Evolutionary conservation across 2,329 filamentous ascomycete species (phyloP).

Genomic region (Diaporthe sp.): DNA sequence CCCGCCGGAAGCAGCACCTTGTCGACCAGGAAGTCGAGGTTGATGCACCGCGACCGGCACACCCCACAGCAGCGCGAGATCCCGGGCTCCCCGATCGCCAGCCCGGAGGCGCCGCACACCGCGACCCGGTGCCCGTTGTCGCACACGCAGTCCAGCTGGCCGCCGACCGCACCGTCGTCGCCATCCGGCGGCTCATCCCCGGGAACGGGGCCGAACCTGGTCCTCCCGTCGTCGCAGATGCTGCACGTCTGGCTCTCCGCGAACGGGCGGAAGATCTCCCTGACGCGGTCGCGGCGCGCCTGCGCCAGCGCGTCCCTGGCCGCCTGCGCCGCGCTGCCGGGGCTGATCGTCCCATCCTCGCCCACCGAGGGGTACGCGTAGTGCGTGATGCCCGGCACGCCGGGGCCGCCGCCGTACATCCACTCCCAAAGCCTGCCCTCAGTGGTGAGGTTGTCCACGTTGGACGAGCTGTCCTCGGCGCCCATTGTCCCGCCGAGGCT

Average conservation of each 20-base stretch:
- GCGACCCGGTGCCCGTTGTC: conserved; percentile 53
- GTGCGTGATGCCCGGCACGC: conserved; percentile 56
- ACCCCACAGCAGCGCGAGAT: conserved; percentile 67
- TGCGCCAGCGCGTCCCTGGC: conserved; percentile 23
- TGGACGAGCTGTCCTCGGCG: conserved; percentile 30
- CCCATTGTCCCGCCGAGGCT: conserved; percentile 27
- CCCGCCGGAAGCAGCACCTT: conserved; percentile 42
- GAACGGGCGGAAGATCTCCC: conserved; percentile 54
- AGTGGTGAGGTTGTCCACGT: conserved; percentile 56
- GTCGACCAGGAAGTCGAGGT: conserved; percentile 55
- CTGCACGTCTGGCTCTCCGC: conserved; percentile 57
- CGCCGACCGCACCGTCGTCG: not conserved
- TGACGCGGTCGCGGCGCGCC: conserved; percentile 43
- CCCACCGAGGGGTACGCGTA: conserved; percentile 36
- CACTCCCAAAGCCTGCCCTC: conserved; percentile 69
- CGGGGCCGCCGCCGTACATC: conserved; percentile 67
- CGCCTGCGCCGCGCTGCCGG: conserved; percentile 1
- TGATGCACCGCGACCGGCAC: conserved; percentile 65
- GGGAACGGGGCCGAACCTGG: conserved; percentile 1
- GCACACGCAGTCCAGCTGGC: conserved; percentile 45
- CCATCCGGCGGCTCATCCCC: not conserved
- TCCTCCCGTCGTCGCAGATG: conserved; percentile 56
- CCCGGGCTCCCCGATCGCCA: conserved; percentile 67
- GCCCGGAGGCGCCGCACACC: conserved; percentile 63
- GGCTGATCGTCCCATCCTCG: conserved; percentile 1